A percentile compares a stretch with the other conserved stretches of the same genome.
phyloP scores from a whole-genome alignment of 495 filamentous ascomycete genomes.

The Filosporella fistucella region DNA sequence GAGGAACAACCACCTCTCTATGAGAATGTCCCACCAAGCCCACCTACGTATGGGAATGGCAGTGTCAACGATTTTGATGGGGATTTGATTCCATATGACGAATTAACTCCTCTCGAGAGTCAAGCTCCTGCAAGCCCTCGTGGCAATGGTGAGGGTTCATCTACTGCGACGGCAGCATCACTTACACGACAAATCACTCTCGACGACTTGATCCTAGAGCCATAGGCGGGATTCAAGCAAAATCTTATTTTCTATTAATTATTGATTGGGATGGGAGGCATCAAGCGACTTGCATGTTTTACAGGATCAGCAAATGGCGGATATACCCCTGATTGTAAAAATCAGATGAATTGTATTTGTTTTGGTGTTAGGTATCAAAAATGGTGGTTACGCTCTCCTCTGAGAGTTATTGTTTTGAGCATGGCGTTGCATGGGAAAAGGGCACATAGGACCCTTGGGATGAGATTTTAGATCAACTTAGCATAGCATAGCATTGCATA shows the following conservation, averaged over 20 bases:
- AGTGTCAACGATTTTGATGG: slow-evolving; percentile 16
- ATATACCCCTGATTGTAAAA: slow-evolving; percentile 14
- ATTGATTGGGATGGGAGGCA: background rate
- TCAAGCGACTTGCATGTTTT: background rate
- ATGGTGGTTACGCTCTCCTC: background rate
- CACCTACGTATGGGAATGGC: slow-evolving; percentile 73
- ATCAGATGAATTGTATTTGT: slow-evolving; percentile 1
- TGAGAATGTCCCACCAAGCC: slow-evolving; percentile 85
- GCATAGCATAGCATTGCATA: too few species aligned
- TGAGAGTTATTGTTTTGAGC: background rate
- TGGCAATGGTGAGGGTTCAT: slow-evolving; percentile 13
- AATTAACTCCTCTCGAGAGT: slow-evolving; percentile 17
- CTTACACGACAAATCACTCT: background rate
- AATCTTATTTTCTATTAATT: background rate
- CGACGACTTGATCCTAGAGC: background rate
- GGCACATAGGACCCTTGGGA: background rate
- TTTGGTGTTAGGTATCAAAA: background rate
- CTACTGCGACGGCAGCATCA: background rate
- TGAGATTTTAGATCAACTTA: background rate
- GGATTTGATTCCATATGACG: slow-evolving; percentile 25
- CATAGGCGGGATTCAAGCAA: background rate
- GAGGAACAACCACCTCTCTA: slow-evolving; percentile 94
- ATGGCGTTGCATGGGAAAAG: background rate
- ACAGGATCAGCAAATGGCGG: slow-evolving; percentile 1
- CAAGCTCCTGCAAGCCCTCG: background rate